Percentiles rank a stretch among this genome's conserved stretches.
phyloP scores from a whole-genome alignment of 1,284 basidiomycete genomes.

The Austropuccinia psidii region DNA sequence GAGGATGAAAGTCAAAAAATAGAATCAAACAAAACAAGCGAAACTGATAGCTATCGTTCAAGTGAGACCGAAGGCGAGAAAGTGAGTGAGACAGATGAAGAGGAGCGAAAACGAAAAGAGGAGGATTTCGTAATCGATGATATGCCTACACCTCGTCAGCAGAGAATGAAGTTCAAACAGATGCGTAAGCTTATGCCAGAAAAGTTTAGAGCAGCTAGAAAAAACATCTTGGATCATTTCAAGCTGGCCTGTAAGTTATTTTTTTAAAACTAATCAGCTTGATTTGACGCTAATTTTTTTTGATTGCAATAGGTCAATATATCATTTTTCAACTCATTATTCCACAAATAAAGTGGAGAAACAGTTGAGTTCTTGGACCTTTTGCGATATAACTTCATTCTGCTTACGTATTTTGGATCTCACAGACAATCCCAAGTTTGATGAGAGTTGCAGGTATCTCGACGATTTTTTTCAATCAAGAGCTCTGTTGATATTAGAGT shows the following conservation, averaged over 20 bases:
- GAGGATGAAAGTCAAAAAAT: no score
- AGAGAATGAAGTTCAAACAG: neutral
- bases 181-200: neutral
- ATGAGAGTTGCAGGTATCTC: constrained; percentile 8
- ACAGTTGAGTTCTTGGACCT: neutral
- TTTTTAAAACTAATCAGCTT: neutral
- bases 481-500: neutral
- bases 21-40: no score
- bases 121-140: constrained; percentile 27
- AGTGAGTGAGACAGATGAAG: constrained; percentile 26
- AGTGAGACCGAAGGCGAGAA: neutral
- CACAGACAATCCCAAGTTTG: neutral
- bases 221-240: constrained; percentile 11
- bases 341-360: constrained; percentile 26
- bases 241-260: constrained; percentile 20
- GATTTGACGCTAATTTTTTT: no score
- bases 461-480: neutral
- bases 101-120: neutral
- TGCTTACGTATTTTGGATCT: neutral
- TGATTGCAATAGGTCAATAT: constrained; percentile 6
- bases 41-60: neutral
- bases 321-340: constrained; percentile 8
- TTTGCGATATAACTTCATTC: no score
- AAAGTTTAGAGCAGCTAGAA: neutral
- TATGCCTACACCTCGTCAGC: neutral